Evolutionary conservation across 495 filamentous ascomycete genomes (phyloP), one percentile per base, ranked within the genome.

Genomic region (Parathielavia appendiculata): DNA sequence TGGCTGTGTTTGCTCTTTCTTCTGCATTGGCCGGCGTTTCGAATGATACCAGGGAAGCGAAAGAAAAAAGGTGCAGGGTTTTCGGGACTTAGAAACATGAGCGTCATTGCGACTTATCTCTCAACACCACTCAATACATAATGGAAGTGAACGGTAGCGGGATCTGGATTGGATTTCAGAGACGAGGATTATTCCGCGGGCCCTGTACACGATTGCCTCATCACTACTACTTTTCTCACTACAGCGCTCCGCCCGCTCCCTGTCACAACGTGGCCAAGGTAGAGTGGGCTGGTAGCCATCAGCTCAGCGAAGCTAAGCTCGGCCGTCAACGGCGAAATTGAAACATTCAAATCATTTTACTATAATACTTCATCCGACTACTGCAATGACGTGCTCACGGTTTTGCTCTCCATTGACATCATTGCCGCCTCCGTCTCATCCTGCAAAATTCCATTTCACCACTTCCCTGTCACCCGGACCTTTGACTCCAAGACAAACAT

Each of bases 21-120:
- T 54, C 56, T 58, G 60, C 69, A 73, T 76, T 71, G 64, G 72
- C 66, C 68, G 74, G 74, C 72, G 75, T 71, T 74, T 66, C 32
- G 14, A 20, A 59, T 54, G 51, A 62, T 59, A 65, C 56, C 56
- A 62, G 41, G 46, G 36, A 22, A 10, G 34, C 36, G 41, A 54
- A 35, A 41, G 36, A 54, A 59, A 59, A 54, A 35, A 46, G 26
- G 10, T 51, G 32, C 11, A 12, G 36, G 13, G 16, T 43, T 54
- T 43, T 19, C 16, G 22, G 36, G 48, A 22, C 43, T 54, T 13
- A 43, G 38, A 32, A 38, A 14, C 22, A 43, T 17, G 20, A 43
- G 39, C 51, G n/a, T 54, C 51, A 44, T 54, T 54, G 51, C 39
- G 12, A 34, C 39, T 54, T 32, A n/a, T 11, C 19, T 38, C 14